Base-by-base conservation (phyloP, 164 flowering plant species). In the Chimonanthus salicifolius region DNA sequence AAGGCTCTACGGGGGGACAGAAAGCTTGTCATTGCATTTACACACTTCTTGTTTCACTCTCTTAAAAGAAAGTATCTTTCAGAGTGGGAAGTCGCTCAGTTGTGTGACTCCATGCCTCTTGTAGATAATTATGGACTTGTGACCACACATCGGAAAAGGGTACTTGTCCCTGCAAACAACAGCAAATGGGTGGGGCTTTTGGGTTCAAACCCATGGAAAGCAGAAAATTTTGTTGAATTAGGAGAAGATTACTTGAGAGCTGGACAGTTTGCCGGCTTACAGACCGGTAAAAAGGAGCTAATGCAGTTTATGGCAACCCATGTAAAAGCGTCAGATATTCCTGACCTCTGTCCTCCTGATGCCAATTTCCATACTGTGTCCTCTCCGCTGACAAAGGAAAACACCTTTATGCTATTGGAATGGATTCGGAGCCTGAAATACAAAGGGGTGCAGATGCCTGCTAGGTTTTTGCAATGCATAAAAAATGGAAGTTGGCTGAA, bases 111-210 rank as follows among this genome's bases (percentile, higher is more conserved):
- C 4, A 76, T 86, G 83, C 92, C 88, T 3, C 78, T 88, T 4
- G 78, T 87, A 2, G 82, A 85, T 75, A 84, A 71, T 44, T 85
- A 86, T 69, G 88, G 88, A 1, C 5, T 6, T 66, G 82, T 84
- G 58, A 72, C 33, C 44, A 72, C 33, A 13, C 6, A 1, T 1
- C 54, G 80, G 49, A 76, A 64, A 4, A 83, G 82, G 13, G 81
- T 90, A 77, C 88, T 87, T 72, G 89, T 90, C 6, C 89, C 94
- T 47, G 87, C 89, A 4, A 80, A 74, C 63, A 88, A 79, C 64
- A 88, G 92, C 74, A 85, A 81, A 45, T 90, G 92, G 94, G 81
- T 78, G 9, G 66, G 67, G 21, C 70, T 88, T 74, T 67, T 87
- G 66, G 84, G 75, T n/a, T 80, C 87, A 47, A 87, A 90, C 76